Conservation (phyloP, 108 stramenopile genomes). For the Pseudonitzschia delicatissima region DNA sequence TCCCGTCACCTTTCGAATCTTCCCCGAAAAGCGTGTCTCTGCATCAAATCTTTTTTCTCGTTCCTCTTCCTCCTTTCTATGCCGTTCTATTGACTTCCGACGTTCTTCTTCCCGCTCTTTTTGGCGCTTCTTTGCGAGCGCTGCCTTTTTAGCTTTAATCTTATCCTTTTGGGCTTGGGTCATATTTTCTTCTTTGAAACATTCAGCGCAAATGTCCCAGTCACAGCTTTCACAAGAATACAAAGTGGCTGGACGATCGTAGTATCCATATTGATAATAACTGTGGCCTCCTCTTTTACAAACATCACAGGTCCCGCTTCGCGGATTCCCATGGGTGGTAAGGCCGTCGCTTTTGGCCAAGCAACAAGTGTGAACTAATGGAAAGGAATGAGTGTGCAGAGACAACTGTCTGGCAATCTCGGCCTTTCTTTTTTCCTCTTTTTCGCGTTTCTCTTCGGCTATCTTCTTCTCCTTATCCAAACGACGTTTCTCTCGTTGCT, state of each 20-base stretch:
- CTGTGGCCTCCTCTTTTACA: background rate
- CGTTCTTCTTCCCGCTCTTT: background rate
- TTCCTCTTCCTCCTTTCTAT: conserved; percentile 4
- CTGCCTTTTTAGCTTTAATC: background rate
- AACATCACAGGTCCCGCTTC: background rate
- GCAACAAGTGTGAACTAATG: background rate
- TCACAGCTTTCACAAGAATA: conserved; percentile 3
- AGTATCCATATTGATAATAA: background rate
- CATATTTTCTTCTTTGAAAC: background rate
- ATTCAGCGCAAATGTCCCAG: background rate
- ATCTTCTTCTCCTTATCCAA: background rate
- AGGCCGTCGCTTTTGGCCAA: background rate
- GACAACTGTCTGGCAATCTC: background rate
- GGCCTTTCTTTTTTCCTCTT: background rate
- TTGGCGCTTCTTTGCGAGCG: background rate
- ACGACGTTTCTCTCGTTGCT: background rate
- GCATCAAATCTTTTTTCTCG: background rate
- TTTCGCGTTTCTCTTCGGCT: background rate
- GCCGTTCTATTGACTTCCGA: background rate
- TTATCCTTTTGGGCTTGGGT: background rate
- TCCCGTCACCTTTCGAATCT: background rate
- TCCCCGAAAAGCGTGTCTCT: background rate
- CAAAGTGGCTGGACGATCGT: background rate
- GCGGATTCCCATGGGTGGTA: background rate
- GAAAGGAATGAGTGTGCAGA: background rate